phyloP scores from a whole-genome alignment of 2,329 filamentous ascomycete genomes.

The Aspergillus nomiae region DNA sequence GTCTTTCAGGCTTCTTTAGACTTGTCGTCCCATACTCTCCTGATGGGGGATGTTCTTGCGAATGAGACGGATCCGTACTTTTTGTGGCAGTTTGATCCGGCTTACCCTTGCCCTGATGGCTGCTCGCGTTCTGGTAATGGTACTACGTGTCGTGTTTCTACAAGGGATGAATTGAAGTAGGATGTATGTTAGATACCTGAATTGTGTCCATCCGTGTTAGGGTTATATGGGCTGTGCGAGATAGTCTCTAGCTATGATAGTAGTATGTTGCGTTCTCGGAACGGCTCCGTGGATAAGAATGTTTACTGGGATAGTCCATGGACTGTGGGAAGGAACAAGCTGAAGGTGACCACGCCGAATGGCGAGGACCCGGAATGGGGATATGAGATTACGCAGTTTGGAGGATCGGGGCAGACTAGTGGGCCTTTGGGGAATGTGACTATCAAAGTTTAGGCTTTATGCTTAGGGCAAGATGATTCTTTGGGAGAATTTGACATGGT shows the following conservation, averaged over 20 bases:
- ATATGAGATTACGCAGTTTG: background rate
- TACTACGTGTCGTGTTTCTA: background rate
- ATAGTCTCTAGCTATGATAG: background rate
- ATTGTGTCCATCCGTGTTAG: background rate
- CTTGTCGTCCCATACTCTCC: slow-evolving; percentile 40
- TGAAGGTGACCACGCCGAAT: background rate
- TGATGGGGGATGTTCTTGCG: slow-evolving; percentile 50
- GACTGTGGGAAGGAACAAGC: background rate
- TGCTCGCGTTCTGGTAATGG: background rate
- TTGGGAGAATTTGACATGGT: background rate
- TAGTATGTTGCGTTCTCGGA: background rate
- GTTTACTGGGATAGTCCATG: background rate
- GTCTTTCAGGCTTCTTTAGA: slow-evolving; percentile 42
- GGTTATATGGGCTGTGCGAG: background rate
- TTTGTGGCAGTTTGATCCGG: slow-evolving; percentile 54
- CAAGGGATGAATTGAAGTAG: background rate
- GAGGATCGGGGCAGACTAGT: background rate
- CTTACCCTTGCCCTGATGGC: background rate
- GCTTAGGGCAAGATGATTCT: background rate
- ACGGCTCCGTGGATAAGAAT: background rate
- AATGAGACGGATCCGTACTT: slow-evolving; percentile 60
- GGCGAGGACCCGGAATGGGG: background rate
- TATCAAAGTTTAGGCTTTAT: background rate
- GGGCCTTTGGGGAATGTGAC: background rate
- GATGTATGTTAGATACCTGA: background rate